A percentile compares a stretch with the other conserved stretches of the same genome.
phyloP scores from a whole-genome alignment of 2,329 filamentous ascomycete genomes.

The Aureobasidium sp. region DNA sequence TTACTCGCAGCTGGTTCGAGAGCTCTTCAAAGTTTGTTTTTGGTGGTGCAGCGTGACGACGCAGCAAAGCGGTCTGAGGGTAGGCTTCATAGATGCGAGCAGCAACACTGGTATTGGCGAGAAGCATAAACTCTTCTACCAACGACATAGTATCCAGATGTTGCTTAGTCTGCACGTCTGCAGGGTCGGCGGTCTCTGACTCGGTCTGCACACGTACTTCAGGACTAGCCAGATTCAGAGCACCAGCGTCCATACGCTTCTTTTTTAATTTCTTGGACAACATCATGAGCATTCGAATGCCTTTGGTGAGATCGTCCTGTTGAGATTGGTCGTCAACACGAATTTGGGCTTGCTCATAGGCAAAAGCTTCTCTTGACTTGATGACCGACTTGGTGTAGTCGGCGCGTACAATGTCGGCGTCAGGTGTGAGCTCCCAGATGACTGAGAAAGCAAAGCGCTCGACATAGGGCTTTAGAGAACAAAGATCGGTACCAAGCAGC shows the following conservation, averaged over 20 bases:
- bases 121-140: slow-evolving; percentile 98
- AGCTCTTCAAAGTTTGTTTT: slow-evolving; percentile 97
- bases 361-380: slow-evolving; percentile 91
- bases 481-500: slow-evolving; percentile 90
- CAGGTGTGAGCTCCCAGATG: slow-evolving; percentile 71
- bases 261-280: slow-evolving; percentile 90
- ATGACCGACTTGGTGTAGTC: slow-evolving; percentile 97
- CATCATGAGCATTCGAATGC: slow-evolving; percentile 78
- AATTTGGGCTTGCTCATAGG: slow-evolving; percentile 92
- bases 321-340: slow-evolving; percentile 85
- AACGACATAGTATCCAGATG: slow-evolving; percentile 93
- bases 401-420: slow-evolving; percentile 78
- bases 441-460: slow-evolving; percentile 58
- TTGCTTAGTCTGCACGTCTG: slow-evolving; percentile 93
- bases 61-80: slow-evolving; percentile 88
- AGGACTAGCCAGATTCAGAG: slow-evolving; percentile 90
- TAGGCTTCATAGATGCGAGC: slow-evolving; percentile 84
- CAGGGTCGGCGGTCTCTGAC: slow-evolving; percentile 89
- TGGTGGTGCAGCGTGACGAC: slow-evolving; percentile 84
- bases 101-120: slow-evolving; percentile 93
- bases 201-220: slow-evolving; percentile 95
- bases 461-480: slow-evolving; percentile 95
- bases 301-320: slow-evolving; percentile 79
- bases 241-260: slow-evolving; percentile 93
- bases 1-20: slow-evolving; percentile 80